Evolutionary conservation across 805 yeast species (phyloP).

Genomic region (Helenozyma rhizophorensis): DNA sequence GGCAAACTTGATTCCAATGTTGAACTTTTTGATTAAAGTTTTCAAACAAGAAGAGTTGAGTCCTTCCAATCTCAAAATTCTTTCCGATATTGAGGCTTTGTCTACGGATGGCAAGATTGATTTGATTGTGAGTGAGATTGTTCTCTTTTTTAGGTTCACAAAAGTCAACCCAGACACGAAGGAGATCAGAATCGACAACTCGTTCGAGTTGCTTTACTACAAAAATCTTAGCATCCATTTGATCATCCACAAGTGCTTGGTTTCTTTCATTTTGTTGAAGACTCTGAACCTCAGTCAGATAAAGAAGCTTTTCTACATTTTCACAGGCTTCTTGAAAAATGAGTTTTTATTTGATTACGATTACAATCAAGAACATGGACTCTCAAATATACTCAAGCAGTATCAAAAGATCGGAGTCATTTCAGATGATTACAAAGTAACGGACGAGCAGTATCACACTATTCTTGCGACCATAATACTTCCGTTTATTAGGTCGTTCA

Average conservation of each 20-base stretch:
- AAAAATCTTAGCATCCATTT: constrained; percentile 55
- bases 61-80: constrained; percentile 19
- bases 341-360: constrained; percentile 42
- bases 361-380: constrained; percentile 25
- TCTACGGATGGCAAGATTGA: constrained; percentile 20
- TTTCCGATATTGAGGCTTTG: constrained; percentile 15
- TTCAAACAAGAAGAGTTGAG: constrained; percentile 19
- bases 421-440: constrained; percentile 15
- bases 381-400: constrained; percentile 22
- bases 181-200: constrained; percentile 33
- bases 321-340: constrained; percentile 36
- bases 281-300: constrained; percentile 15
- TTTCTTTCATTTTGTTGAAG: constrained; percentile 41
- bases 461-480: constrained; percentile 25
- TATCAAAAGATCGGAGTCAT: constrained; percentile 14
- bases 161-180: constrained; percentile 11
- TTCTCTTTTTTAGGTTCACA: constrained; percentile 18
- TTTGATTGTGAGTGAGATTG: constrained; percentile 23
- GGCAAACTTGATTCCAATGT: constrained; percentile 25
- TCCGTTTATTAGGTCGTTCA: constrained; percentile 33
- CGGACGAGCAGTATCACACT: constrained; percentile 20
- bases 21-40: constrained; percentile 22
- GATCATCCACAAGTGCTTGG: constrained; percentile 48
- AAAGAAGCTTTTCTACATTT: constrained; percentile 27
- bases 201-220: constrained; percentile 54